Percentiles rank a stretch among this genome's conserved stretches.
These are phyloP conservation scores for Tillandsia leiboldiana DNA, from an alignment of 176 grass and related monocot species.

Conservation along the genomic window DNA sequence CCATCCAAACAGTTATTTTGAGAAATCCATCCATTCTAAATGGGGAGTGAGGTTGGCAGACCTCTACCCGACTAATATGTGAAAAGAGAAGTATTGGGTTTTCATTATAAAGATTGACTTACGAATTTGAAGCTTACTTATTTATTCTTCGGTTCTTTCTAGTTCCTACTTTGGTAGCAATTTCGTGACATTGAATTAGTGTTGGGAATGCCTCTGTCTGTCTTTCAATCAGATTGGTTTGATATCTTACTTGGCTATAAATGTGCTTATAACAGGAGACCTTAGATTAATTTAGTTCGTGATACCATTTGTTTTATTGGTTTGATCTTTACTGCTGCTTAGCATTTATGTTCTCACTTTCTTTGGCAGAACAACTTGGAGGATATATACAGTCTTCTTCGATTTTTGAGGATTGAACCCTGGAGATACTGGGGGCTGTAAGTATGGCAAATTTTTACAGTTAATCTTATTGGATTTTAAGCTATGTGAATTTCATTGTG, in stretches of 20 bases:
- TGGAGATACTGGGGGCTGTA: slow-evolving; percentile 87
- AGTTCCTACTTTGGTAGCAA: neutral
- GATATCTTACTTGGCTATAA: slow-evolving; percentile 12
- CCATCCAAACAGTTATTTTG: too few relatives aligned
- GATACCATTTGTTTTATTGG: neutral
- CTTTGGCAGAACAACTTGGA: slow-evolving; percentile 76
- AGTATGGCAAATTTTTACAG: slow-evolving; percentile 26
- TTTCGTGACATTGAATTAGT: neutral
- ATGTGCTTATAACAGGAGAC: neutral
- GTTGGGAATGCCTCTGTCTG: neutral
- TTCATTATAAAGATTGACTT: too few relatives aligned
- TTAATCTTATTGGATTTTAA: slow-evolving; percentile 11
- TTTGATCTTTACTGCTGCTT: slow-evolving; percentile 5
- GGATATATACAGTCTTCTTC: slow-evolving; percentile 92
- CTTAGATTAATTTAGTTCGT: slow-evolving; percentile 3
- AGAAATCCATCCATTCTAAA: too few relatives aligned
- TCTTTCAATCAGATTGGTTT: neutral
- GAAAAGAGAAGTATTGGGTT: too few relatives aligned
- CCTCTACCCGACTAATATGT: too few relatives aligned
- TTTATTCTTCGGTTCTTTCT: neutral
- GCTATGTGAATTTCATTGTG: slow-evolving; percentile 4
- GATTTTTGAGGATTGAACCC: slow-evolving; percentile 84
- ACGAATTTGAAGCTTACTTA: neutral
- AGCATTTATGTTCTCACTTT: slow-evolving; percentile 18
- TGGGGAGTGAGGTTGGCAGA: too few relatives aligned